Evolutionary conservation across 2,329 filamentous ascomycete species (phyloP).

Genomic region (Fusarium coicis): DNA sequence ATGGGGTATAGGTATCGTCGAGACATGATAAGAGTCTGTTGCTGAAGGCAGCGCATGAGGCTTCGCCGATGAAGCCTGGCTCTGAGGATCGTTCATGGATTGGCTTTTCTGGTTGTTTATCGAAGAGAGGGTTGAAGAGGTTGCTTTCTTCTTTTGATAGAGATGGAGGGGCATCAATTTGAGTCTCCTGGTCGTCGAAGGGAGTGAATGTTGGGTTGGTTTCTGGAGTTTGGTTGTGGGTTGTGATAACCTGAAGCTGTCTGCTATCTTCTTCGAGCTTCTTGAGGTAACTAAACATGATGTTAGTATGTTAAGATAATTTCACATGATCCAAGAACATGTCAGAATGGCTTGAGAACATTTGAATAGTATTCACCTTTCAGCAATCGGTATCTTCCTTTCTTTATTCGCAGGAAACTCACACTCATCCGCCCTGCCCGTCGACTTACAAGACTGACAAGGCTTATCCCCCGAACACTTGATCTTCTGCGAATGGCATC

Average conservation of each 20-base stretch:
- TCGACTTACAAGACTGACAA: constrained; percentile 53
- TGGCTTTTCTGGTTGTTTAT: constrained; percentile 32
- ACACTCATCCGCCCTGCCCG: constrained; percentile 52
- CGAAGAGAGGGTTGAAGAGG: constrained; percentile 45
- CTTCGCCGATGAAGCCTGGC: constrained; percentile 46
- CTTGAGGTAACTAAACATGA: constrained; percentile 22
- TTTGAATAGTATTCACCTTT: constrained; percentile 10
- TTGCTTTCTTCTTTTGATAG: constrained; percentile 44
- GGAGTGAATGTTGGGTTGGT: constrained; percentile 20
- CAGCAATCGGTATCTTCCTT: constrained; percentile 50
- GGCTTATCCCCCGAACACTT: constrained; percentile 58
- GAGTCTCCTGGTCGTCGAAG: constrained; percentile 22
- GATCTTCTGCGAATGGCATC: constrained; percentile 58
- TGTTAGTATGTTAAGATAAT: not conserved
- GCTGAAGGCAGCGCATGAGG: constrained; percentile 46
- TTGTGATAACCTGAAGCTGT: not conserved
- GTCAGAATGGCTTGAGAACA: not conserved
- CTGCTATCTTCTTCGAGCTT: constrained; percentile 31
- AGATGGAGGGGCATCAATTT: constrained; percentile 26
- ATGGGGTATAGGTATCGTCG: constrained; percentile 42
- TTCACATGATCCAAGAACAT: accelerated
- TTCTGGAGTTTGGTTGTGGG: constrained; percentile 29
- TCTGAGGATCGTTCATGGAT: constrained; percentile 33
- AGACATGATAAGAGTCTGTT: constrained; percentile 45
- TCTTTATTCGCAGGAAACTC: constrained; percentile 54